phyloP scores from a whole-genome alignment of 352 stramenopile species.

The Hyaloperonospora arabidopsidis region DNA sequence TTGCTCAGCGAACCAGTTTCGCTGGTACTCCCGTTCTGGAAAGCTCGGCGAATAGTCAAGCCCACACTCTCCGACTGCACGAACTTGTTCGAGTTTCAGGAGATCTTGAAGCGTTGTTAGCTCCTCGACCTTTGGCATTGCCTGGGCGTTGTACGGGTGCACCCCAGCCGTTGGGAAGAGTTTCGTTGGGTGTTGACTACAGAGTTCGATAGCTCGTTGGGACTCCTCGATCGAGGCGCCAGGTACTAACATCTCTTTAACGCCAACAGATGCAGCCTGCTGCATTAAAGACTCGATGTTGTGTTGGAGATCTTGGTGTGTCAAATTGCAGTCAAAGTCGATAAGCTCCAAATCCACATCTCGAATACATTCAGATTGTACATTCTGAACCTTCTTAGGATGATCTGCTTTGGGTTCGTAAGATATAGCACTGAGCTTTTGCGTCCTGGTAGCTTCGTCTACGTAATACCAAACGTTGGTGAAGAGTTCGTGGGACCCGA shows the following conservation, averaged over 20 bases:
- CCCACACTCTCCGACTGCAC: conserved; percentile 67
- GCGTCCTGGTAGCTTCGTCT: conserved; percentile 8
- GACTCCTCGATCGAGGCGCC: conserved; percentile 66
- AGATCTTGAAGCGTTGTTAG: conserved; percentile 30
- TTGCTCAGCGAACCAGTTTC: conserved; percentile 61
- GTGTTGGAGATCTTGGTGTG: conserved; percentile 49
- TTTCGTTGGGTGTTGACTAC: conserved; percentile 34
- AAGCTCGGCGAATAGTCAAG: conserved; percentile 73
- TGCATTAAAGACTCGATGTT: conserved; percentile 37
- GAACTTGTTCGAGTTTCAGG: conserved; percentile 28
- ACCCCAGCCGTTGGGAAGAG: conserved; percentile 70
- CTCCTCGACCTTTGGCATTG: conserved; percentile 29
- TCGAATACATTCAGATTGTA: neutral
- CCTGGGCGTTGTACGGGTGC: conserved; percentile 67
- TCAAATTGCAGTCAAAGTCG: conserved; percentile 82
- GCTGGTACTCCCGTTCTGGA: conserved; percentile 34
- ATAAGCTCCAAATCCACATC: conserved; percentile 34
- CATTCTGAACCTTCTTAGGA: conserved; percentile 8
- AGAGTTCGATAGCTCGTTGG: conserved; percentile 46
- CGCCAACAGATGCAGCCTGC: conserved; percentile 31
- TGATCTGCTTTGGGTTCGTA: conserved; percentile 5
- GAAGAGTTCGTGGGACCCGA: conserved; percentile 7
- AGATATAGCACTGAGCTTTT: conserved; percentile 3
- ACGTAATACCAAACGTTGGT: conserved; percentile 29
- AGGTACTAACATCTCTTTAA: conserved; percentile 69